Base-by-base conservation (phyloP, 164 flowering plant genomes). In the Magnolia sinica region DNA sequence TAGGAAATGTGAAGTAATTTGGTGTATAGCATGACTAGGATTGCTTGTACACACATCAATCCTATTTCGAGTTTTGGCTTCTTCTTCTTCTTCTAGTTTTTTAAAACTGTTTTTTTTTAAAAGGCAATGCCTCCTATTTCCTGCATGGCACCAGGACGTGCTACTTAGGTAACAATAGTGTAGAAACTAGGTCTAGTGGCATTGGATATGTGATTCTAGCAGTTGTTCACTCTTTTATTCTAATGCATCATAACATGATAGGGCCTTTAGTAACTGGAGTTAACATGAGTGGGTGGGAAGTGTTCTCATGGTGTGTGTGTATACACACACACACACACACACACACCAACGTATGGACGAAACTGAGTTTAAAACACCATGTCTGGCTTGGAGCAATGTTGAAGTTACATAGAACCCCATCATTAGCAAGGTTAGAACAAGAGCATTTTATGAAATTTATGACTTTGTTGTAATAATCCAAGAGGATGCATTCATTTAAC, bases 101-200 rank as follows among this genome's bases (percentile, higher is more conserved):
- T n/a, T n/a, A n/a, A n/a, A n/a, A n/a, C n/a, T n/a, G n/a, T 4
- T 37, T 37, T 27, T 27, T 27, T 1, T 27, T 27, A 4, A 4
- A 3, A 3, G 99, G 96, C 97, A 67, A 96, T 96, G 61, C 99
- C 99, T 82, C 99, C 99, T 65, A 76, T 96, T 81, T 90, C 93
- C 31, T 84, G 99, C 52, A 96, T 94, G 96, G 97, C 99, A 24
- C 88, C 92, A 77, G 96, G 96, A 71, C 98, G 91, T 8, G 88
- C 85, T 73, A 96, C 98, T 65, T 96, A 97, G 99, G 85, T 96
- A 37, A 96, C 99, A 31, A 97, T 91, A 69, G 71, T 94, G 99
- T 87, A 86, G 98, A 85, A 96, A 96, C 79, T 79, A 93, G 79
- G 98, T 92, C 81, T 96, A 97, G 97, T 96, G 99, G 99, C 94